Evolutionary conservation across 2,329 filamentous ascomycete species (phyloP).

Genomic region (Paecilomyces sp.): DNA sequence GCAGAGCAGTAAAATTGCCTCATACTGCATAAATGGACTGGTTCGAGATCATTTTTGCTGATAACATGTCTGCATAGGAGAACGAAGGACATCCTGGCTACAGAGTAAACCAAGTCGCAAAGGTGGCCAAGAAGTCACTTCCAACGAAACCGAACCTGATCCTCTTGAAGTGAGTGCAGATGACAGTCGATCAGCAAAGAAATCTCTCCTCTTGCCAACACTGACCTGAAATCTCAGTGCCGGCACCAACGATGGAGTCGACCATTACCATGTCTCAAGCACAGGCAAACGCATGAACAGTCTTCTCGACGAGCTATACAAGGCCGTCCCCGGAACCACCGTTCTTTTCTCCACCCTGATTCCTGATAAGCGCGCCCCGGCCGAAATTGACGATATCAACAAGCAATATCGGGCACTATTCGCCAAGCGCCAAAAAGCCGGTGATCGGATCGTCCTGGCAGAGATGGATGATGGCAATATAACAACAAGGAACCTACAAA

Average conservation of each 20-base stretch:
- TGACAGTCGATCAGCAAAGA: neutral
- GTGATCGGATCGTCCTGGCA: conserved; percentile 16
- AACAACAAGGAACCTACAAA: conserved; percentile 7
- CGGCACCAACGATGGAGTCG: conserved; percentile 28
- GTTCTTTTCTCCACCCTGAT: conserved; percentile 28
- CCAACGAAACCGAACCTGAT: conserved; percentile 18
- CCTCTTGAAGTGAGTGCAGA: conserved; percentile 16
- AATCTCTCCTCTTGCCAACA: neutral
- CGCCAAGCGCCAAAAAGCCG: conserved; percentile 10
- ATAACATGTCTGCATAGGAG: conserved; percentile 7
- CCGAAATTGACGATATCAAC: conserved; percentile 10
- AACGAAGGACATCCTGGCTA: conserved; percentile 19
- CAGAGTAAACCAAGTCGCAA: conserved; percentile 13
- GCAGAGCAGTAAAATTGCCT: neutral
- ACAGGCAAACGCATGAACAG: conserved; percentile 16
- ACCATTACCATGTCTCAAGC: conserved; percentile 11
- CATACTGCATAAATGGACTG: neutral
- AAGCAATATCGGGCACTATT: conserved; percentile 18
- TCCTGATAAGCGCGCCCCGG: conserved; percentile 9
- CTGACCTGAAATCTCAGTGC: conserved; percentile 11
- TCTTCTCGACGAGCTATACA: conserved; percentile 17
- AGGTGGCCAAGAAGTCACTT: conserved; percentile 4
- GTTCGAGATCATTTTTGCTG: neutral
- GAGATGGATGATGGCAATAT: conserved; percentile 18
- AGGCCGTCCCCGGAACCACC: conserved; percentile 15